Percentiles rank a stretch among this genome's conserved stretches.
Evolutionary conservation across 2,329 filamentous ascomycete species (phyloP).

Genomic region (Sarocladium brachiariae): DNA sequence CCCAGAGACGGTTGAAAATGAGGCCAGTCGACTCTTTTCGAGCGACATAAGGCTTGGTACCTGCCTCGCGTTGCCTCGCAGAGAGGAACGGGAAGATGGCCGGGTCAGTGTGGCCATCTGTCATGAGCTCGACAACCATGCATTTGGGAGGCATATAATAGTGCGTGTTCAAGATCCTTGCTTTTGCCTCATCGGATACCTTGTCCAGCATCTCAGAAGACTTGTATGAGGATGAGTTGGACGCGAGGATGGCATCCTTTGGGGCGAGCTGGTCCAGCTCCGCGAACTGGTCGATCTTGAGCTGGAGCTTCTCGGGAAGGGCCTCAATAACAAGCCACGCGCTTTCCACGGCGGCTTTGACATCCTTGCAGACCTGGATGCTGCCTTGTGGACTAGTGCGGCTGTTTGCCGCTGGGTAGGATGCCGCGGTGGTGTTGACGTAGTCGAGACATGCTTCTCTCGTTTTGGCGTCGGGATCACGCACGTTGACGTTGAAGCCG

Average conservation of each 20-base stretch:
- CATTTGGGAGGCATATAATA: conserved; percentile 42
- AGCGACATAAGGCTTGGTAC: conserved; percentile 33
- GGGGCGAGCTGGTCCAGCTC: conserved; percentile 36
- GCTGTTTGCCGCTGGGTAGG: conserved; percentile 20
- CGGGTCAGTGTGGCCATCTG: conserved; percentile 34
- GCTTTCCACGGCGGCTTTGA: conserved; percentile 32
- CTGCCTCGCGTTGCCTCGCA: conserved; percentile 31
- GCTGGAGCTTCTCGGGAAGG: conserved; percentile 40
- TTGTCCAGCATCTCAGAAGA: conserved; percentile 39
- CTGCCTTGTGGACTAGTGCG: conserved; percentile 21
- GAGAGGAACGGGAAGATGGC: conserved; percentile 39
- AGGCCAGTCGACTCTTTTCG: conserved; percentile 44
- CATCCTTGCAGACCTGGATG: conserved; percentile 21
- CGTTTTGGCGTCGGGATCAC: conserved; percentile 25
- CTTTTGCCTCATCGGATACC: conserved; percentile 28
- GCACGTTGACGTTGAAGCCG: conserved; percentile 35
- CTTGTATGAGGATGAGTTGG: conserved; percentile 47
- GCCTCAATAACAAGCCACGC: conserved; percentile 50
- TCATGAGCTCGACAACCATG: conserved; percentile 48
- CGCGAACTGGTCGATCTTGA: conserved; percentile 42
- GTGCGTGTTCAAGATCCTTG: conserved; percentile 41
- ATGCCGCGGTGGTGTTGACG: conserved; percentile 24
- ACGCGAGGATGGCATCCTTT: conserved; percentile 39
- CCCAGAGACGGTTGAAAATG: conserved; percentile 51
- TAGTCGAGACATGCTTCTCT: conserved; percentile 18